Percentiles rank a stretch among this genome's conserved stretches.
Conservation (phyloP, 228 moss, liverwort and hornwort genomes). For the Sphagnum fallax region DNA sequence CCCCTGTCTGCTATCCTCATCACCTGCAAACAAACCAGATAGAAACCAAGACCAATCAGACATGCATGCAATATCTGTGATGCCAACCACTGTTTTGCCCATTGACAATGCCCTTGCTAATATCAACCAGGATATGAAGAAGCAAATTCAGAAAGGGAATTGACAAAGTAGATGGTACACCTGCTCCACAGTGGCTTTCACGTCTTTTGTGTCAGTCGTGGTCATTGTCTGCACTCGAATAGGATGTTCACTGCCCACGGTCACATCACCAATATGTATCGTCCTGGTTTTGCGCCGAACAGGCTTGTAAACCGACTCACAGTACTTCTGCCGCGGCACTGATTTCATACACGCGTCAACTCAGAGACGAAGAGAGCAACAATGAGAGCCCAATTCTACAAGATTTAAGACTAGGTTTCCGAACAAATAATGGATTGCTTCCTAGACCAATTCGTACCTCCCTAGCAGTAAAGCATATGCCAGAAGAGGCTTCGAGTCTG, state of each 20-base stretch:
- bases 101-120: too few relatives aligned
- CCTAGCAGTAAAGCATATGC: neutral
- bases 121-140: too few relatives aligned
- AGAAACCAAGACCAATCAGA: neutral
- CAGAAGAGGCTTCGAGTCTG: neutral
- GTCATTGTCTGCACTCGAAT: slow-evolving; percentile 99
- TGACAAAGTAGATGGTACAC: slow-evolving; percentile 12
- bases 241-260: slow-evolving; percentile 88
- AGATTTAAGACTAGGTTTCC: neutral
- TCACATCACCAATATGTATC: slow-evolving; percentile 73
- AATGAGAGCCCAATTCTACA: neutral
- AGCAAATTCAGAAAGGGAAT: too few relatives aligned
- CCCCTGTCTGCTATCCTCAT: slow-evolving; percentile 90
- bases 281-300: slow-evolving; percentile 76
- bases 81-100: too few relatives aligned
- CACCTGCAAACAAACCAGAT: slow-evolving; percentile 36
- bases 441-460: neutral
- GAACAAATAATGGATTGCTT: neutral
- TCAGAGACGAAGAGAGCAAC: neutral
- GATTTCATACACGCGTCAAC: slow-evolving; percentile 9
- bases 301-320: slow-evolving; percentile 71
- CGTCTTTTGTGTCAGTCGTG: slow-evolving; percentile 96
- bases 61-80: too few relatives aligned
- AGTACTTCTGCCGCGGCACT: slow-evolving; percentile 89
- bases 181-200: slow-evolving; percentile 81